Percentiles rank a stretch among this genome's conserved stretches.
Evolutionary conservation across 2,329 filamentous ascomycete genomes (phyloP).

Genomic region (Claviceps cyperi): DNA sequence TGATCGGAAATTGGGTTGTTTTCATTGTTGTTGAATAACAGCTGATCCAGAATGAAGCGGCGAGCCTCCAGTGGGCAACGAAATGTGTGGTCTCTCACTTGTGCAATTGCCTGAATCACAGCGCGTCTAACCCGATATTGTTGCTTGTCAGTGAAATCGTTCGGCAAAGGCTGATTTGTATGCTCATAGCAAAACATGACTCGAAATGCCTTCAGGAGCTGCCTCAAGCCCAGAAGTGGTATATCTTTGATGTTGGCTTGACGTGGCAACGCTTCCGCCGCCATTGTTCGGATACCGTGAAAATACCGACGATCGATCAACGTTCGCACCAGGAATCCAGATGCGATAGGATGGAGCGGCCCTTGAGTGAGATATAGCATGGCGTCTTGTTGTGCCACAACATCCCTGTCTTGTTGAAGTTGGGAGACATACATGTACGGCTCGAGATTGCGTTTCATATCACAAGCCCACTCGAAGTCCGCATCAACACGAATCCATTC

Average conservation of each 20-base stretch:
- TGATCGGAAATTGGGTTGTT: constrained; percentile 82
- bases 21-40: constrained; percentile 89
- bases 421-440: constrained; percentile 98
- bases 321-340: constrained; percentile 79
- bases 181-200: constrained; percentile 76
- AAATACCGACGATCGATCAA: constrained; percentile 88
- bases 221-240: constrained; percentile 65
- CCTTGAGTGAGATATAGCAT: constrained; percentile 57
- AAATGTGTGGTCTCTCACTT: constrained; percentile 58
- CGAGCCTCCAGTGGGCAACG: constrained; percentile 68
- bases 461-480: constrained; percentile 95
- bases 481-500: constrained; percentile 98
- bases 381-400: constrained; percentile 71
- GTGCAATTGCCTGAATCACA: constrained; percentile 68
- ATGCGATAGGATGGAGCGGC: constrained; percentile 65
- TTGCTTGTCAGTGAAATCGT: constrained; percentile 80
- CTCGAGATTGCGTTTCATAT: constrained; percentile 67
- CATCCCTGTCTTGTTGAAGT: constrained; percentile 89
- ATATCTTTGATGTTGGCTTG: constrained; percentile 54
- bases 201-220: constrained; percentile 74
- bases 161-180: constrained; percentile 67
- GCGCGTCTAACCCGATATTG: constrained; percentile 74
- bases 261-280: constrained; percentile 61
- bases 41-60: constrained; percentile 72
- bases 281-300: constrained; percentile 78